These are phyloP conservation scores for Millerozyma miso DNA, from an alignment of 805 yeast species.

Conservation along the genomic window DNA sequence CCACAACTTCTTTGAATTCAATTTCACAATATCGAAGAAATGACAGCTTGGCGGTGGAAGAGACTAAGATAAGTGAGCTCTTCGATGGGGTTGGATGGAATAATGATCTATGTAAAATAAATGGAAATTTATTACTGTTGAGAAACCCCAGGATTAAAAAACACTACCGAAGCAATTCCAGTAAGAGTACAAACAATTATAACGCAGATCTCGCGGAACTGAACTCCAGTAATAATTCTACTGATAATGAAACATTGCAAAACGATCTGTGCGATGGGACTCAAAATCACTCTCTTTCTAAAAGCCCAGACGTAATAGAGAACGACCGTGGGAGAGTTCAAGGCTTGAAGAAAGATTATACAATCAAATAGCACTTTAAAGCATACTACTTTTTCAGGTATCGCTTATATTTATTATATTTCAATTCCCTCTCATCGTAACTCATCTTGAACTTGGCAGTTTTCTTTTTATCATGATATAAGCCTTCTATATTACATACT, in stretches of 20 bases:
- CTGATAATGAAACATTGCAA: neutral
- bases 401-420: too few relatives aligned
- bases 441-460: too few relatives aligned
- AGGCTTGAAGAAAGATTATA: neutral
- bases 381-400: too few relatives aligned
- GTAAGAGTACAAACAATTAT: neutral
- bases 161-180: constrained; percentile 19
- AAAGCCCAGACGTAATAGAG: neutral
- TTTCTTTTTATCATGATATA: too few relatives aligned
- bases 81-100: constrained; percentile 23
- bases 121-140: constrained; percentile 15
- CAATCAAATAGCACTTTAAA: neutral
- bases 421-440: too few relatives aligned
- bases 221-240: neutral
- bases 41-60: constrained; percentile 11
- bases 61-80: constrained; percentile 19
- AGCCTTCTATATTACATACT: too few relatives aligned
- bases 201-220: neutral
- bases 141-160: constrained; percentile 26
- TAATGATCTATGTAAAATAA: constrained; percentile 14
- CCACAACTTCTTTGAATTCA: constrained; percentile 24
- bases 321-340: neutral
- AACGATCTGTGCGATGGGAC: neutral
- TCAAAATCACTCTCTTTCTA: neutral
- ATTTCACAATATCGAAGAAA: constrained; percentile 19